Conservation (phyloP, 1,284 basidiomycete genomes). For the Afroboletus lepidellus region DNA sequence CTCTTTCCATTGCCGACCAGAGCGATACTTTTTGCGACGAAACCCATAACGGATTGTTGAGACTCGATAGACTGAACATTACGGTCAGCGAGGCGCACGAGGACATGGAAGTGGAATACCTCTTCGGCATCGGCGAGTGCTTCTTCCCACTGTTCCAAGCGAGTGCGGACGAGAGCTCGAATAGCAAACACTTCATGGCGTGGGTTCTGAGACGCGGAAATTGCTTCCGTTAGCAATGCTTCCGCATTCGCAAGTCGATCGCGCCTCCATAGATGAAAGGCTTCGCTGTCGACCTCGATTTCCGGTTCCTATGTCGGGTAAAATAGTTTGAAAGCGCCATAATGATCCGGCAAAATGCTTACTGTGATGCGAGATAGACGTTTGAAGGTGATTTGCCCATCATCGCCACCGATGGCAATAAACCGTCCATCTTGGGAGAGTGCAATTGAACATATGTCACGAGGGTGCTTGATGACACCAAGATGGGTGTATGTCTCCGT, state of each 20-base stretch:
- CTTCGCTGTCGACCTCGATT: background rate
- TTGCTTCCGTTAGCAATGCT: background rate
- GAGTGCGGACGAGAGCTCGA: background rate
- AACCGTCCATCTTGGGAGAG: background rate
- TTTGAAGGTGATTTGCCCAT: background rate
- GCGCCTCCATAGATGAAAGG: background rate
- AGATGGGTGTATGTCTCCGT: background rate
- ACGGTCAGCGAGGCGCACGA: background rate
- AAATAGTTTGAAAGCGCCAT: background rate
- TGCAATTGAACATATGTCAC: background rate
- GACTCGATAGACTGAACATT: background rate
- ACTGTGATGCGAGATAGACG: background rate
- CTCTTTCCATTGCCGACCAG: background rate
- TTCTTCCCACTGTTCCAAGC: background rate
- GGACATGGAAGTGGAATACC: background rate
- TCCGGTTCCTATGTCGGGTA: background rate
- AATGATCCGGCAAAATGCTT: background rate
- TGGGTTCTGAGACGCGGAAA: background rate
- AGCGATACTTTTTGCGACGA: conserved; percentile 1
- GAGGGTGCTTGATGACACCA: background rate
- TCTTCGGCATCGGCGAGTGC: background rate
- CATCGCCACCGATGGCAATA: background rate
- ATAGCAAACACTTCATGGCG: background rate
- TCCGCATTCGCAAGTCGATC: background rate
- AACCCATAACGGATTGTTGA: background rate